Evolutionary conservation across 805 yeast genomes (phyloP).

Genomic region (Cyberlindnera euphorbiiphila): DNA sequence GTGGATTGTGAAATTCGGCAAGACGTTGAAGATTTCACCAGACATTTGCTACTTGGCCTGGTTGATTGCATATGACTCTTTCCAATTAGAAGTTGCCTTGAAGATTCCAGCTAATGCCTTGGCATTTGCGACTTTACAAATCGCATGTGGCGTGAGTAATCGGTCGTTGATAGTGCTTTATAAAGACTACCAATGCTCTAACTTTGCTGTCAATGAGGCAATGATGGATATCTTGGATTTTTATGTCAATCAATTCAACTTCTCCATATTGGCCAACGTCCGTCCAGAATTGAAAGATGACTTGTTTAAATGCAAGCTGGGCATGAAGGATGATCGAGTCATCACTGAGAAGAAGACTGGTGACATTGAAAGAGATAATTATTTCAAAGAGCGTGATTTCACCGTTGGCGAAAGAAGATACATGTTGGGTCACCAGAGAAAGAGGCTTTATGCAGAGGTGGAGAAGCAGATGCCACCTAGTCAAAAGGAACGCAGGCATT

Average conservation of each 20-base stretch:
- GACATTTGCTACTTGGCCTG: constrained; percentile 57
- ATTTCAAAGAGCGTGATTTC: constrained; percentile 34
- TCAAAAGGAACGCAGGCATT: background rate
- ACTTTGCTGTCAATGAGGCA: constrained; percentile 40
- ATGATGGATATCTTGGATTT: constrained; percentile 55
- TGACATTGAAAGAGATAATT: constrained; percentile 41
- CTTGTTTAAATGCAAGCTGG: constrained; percentile 42
- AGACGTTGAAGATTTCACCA: constrained; percentile 42
- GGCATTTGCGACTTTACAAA: constrained; percentile 62
- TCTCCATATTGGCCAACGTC: constrained; percentile 42
- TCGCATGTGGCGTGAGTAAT: constrained; percentile 49
- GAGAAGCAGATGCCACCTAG: background rate
- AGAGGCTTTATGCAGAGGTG: constrained; percentile 40
- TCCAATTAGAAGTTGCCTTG: constrained; percentile 63
- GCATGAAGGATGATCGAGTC: constrained; percentile 36
- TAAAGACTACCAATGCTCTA: constrained; percentile 16
- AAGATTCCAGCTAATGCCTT: constrained; percentile 73
- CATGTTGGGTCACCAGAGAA: constrained; percentile 46
- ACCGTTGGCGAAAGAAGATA: constrained; percentile 47
- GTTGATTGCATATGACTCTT: constrained; percentile 72
- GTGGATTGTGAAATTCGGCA: constrained; percentile 58
- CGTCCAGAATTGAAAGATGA: constrained; percentile 33
- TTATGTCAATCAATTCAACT: constrained; percentile 54
- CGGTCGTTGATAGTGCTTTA: constrained; percentile 23
- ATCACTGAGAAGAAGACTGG: constrained; percentile 23